phyloP scores from a whole-genome alignment of 495 filamentous ascomycete species.

The Cudoniella acicularis region DNA sequence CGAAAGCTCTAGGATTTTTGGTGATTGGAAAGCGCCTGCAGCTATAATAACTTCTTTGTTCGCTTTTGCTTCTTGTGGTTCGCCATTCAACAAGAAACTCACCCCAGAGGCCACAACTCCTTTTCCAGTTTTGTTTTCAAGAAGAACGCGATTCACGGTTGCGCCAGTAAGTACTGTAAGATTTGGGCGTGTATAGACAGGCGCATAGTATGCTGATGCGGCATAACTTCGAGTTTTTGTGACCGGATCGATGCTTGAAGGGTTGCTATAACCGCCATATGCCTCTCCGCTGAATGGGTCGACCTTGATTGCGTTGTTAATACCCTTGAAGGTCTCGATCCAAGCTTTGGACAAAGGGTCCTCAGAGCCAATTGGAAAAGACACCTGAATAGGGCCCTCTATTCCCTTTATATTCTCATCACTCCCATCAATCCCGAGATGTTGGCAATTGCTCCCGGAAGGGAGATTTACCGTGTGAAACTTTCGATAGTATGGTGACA shows the following conservation, averaged over 20 bases:
- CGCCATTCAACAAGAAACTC: slow-evolving; percentile 34
- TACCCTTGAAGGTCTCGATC: slow-evolving; percentile 15
- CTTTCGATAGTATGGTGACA: too few relatives aligned
- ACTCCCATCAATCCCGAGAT: too few relatives aligned
- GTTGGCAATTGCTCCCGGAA: too few relatives aligned
- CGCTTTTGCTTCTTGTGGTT: background rate
- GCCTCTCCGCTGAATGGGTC: slow-evolving; percentile 26
- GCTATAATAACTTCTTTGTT: slow-evolving; percentile 16
- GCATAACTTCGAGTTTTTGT: slow-evolving; percentile 37
- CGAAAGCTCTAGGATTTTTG: slow-evolving; percentile 20
- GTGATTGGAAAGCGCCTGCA: slow-evolving; percentile 15
- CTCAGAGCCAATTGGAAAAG: background rate
- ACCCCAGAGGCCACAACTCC: background rate
- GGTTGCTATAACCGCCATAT: slow-evolving; percentile 43
- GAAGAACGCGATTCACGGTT: slow-evolving; percentile 38
- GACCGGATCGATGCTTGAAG: slow-evolving; percentile 39
- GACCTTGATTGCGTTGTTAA: slow-evolving; percentile 30
- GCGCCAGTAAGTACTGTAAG: slow-evolving; percentile 42
- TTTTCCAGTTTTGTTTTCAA: slow-evolving; percentile 27
- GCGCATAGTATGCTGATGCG: slow-evolving; percentile 34
- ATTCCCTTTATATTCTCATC: too few relatives aligned
- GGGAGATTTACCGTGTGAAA: too few relatives aligned
- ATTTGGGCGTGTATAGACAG: slow-evolving; percentile 36
- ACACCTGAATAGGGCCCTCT: background rate
- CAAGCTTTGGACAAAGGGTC: slow-evolving; percentile 24